A percentile compares a stretch with the other conserved stretches of the same genome.
Evolutionary conservation across 176 grass and related monocot species (phyloP).

Genomic region (Olyra latifolia): DNA sequence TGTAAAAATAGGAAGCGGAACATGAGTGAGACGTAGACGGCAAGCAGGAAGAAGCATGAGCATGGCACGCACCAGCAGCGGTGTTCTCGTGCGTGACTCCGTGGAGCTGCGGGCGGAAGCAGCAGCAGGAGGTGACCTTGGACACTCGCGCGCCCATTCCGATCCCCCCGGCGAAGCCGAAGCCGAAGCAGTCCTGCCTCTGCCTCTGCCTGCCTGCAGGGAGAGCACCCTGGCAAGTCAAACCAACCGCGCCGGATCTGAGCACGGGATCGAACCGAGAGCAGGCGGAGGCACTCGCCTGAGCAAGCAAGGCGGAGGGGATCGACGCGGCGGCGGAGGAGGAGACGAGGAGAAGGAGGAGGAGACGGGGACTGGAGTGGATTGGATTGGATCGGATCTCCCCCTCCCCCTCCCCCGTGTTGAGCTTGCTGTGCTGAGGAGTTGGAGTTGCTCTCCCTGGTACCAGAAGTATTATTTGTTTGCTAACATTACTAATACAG

Average conservation of each 20-base stretch:
- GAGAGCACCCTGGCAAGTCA: neutral
- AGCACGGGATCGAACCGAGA: constrained; percentile 1
- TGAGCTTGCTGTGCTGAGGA: neutral
- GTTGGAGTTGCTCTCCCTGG: neutral
- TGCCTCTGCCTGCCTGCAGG: constrained; percentile 41
- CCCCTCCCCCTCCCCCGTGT: neutral
- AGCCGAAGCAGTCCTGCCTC: constrained; percentile 27
- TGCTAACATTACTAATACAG: neutral
- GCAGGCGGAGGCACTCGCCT: neutral
- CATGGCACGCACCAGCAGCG: constrained; percentile 45
- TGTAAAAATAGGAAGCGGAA: neutral
- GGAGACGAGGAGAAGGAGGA: neutral
- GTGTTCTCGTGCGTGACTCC: constrained; percentile 46
- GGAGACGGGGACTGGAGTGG: neutral
- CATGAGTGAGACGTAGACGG: neutral
- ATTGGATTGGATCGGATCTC: constrained; percentile 76
- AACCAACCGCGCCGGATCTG: constrained; percentile 36
- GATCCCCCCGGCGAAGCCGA: constrained; percentile 13
- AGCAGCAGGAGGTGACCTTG: constrained; percentile 60
- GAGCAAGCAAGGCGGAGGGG: neutral
- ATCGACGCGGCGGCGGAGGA: neutral
- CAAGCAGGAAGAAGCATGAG: constrained; percentile 5
- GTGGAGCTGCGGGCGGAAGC: constrained; percentile 59
- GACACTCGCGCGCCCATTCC: constrained; percentile 77
- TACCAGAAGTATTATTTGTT: constrained; percentile 4